Evolutionary conservation across 2,329 filamentous ascomycete genomes (phyloP), one percentile per base, ranked within the genome.

Genomic region (Cladophialophora yegresii): DNA sequence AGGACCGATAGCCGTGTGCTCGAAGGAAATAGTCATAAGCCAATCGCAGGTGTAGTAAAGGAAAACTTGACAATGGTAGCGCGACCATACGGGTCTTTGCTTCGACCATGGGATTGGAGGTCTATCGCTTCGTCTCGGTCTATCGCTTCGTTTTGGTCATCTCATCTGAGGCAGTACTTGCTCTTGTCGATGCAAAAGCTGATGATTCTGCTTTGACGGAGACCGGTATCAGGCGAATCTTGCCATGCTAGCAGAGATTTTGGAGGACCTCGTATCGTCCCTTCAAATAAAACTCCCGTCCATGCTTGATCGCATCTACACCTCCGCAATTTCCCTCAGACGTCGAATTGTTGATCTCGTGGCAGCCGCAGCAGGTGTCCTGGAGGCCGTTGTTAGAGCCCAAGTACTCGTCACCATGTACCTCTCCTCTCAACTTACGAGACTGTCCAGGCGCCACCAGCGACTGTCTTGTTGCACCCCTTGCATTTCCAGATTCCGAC

Each of bases 401-500:
- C 55, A 13, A 33, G 33, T 9, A 54, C 6, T 26, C 28, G 9
- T 2, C 10, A 8, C 36, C 4, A 4, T 23, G 23, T 58, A 16
- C n/a, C 16, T 58, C 49, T 50, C 50, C 63, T 30, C 59, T 68
- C 70, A 16, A 95, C 93, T 84, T 92, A 97, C 93, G 95, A 90
- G 80, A 98, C 90, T 76, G 88, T 89, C 87, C 96, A 98, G 77
- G 93, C 95, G 83, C 93, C 91, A 81, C 91, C 91, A 76, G 91
- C 93, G 74, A 93, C 86, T 77, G 88, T 91, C 90, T 97, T 97
- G 81, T 91, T 88, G 89, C 95, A 98, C 68, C 89, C 86, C 82
- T 87, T 89, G 91, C 95, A 99, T 82, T 93, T 87, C 93, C 93
- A 97, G 87, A 96, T 97, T 77, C 93, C 93, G 75, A 93, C 91